These are phyloP conservation scores for Chlorella variabilis DNA, from an alignment of 163 green algal species.

Conservation along the genomic window DNA sequence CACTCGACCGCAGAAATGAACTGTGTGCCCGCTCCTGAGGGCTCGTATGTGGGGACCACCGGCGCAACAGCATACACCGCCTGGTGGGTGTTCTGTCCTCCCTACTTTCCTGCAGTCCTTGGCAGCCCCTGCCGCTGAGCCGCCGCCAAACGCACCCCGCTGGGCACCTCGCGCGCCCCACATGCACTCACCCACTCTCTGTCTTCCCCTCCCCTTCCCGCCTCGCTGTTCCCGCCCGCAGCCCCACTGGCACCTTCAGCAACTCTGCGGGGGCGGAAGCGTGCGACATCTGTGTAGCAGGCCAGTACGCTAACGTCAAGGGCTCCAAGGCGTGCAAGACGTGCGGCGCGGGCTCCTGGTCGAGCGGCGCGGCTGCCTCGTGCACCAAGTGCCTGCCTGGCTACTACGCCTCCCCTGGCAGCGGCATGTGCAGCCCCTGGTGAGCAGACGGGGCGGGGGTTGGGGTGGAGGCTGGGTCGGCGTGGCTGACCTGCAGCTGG, in stretches of 20 bases:
- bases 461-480: no score
- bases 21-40: neutral
- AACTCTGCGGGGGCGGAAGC: neutral
- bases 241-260: neutral
- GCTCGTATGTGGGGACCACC: neutral
- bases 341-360: neutral
- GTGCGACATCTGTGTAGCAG: neutral
- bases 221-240: neutral
- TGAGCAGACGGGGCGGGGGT: neutral
- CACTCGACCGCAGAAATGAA: no score
- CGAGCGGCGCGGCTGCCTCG: neutral
- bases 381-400: slow-evolving; percentile 6
- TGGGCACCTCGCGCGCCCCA: no score
- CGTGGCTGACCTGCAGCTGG: no score
- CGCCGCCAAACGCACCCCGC: no score
- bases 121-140: no score
- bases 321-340: neutral
- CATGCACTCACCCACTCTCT: no score
- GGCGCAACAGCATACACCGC: neutral
- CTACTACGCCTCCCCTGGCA: neutral
- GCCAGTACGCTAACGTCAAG: neutral
- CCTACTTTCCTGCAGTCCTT: no score
- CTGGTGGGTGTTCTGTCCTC: neutral
- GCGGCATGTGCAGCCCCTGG: neutral
- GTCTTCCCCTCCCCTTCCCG: neutral